Percentiles rank a stretch among this genome's conserved stretches.
These are phyloP conservation scores for Podila minutissima DNA, from an alignment of 192 early-diverging fungal species.

Conservation along the genomic window DNA sequence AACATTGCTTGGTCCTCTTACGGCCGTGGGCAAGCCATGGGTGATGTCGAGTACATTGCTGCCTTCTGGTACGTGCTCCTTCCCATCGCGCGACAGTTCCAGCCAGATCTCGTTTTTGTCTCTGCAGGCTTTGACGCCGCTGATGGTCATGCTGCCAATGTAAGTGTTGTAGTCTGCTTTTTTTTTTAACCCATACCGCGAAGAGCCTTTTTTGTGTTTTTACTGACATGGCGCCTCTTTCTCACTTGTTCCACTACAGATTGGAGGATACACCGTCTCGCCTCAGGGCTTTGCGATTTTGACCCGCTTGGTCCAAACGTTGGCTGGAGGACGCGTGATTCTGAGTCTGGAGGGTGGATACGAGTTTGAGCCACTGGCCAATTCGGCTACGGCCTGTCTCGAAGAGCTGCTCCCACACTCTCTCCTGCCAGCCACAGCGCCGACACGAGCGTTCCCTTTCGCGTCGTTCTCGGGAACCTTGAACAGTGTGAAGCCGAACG, in stretches of 20 bases:
- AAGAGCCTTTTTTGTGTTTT: not conserved
- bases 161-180: slow-evolving; percentile 25
- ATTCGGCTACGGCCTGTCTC: too few relatives aligned
- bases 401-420: too few relatives aligned
- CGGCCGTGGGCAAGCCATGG: slow-evolving; percentile 66
- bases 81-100: slow-evolving; percentile 77
- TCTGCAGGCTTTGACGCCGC: slow-evolving; percentile 85
- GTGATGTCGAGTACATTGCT: slow-evolving; percentile 77
- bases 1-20: slow-evolving; percentile 58
- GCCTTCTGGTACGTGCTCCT: slow-evolving; percentile 74
- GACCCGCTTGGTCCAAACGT: slow-evolving; percentile 67
- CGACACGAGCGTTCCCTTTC: too few relatives aligned
- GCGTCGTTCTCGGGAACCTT: too few relatives aligned
- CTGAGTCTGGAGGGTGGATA: slow-evolving; percentile 72
- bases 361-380: slow-evolving; percentile 58
- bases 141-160: slow-evolving; percentile 66
- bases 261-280: slow-evolving; percentile 75
- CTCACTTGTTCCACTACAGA: slow-evolving; percentile 18
- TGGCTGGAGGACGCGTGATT: slow-evolving; percentile 74
- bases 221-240: not conserved
- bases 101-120: slow-evolving; percentile 77
- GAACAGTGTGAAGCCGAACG: too few relatives aligned
- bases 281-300: slow-evolving; percentile 74
- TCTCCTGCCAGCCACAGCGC: too few relatives aligned
- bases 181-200: not conserved